These are phyloP conservation scores for Taphrina deformans DNA, from an alignment of 1,139 yeast genomes.

Conservation along the genomic window DNA sequence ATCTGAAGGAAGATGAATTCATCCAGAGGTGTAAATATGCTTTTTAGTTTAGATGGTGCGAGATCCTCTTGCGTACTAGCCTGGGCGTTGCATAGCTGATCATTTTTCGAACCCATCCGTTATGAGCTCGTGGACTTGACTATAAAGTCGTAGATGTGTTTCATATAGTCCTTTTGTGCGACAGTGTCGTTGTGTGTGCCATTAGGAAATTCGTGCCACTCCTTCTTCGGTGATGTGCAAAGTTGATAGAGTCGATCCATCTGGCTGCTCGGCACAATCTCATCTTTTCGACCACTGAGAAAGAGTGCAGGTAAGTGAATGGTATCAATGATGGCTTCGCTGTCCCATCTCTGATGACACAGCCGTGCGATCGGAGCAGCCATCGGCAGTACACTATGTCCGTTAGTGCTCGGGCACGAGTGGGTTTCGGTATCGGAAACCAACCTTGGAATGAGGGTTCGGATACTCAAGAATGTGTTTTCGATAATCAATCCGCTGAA, in stretches of 20 bases:
- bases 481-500: slow-evolving; percentile 71
- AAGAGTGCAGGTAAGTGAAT: slow-evolving; percentile 68
- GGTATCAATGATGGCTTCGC: slow-evolving; percentile 59
- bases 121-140: slow-evolving; percentile 4
- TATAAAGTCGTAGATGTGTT: slow-evolving; percentile 39
- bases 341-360: slow-evolving; percentile 82
- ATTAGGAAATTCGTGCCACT: slow-evolving; percentile 38
- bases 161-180: slow-evolving; percentile 40
- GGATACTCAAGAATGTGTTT: slow-evolving; percentile 78
- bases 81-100: not conserved
- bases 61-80: not conserved
- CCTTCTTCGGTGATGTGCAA: slow-evolving; percentile 42
- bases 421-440: not conserved
- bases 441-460: slow-evolving; percentile 69
- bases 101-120: not conserved
- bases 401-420: not conserved
- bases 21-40: slow-evolving; percentile 4
- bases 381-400: slow-evolving; percentile 61
- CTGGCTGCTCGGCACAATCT: slow-evolving; percentile 86
- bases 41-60: slow-evolving; percentile 29
- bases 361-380: slow-evolving; percentile 58
- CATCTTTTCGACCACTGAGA: slow-evolving; percentile 75
- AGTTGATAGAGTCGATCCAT: slow-evolving; percentile 63
- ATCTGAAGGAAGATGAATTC: slow-evolving; percentile 17
- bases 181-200: slow-evolving; percentile 41